phyloP scores from a whole-genome alignment of 352 stramenopile species.

The Thraustochytrium sp. region DNA sequence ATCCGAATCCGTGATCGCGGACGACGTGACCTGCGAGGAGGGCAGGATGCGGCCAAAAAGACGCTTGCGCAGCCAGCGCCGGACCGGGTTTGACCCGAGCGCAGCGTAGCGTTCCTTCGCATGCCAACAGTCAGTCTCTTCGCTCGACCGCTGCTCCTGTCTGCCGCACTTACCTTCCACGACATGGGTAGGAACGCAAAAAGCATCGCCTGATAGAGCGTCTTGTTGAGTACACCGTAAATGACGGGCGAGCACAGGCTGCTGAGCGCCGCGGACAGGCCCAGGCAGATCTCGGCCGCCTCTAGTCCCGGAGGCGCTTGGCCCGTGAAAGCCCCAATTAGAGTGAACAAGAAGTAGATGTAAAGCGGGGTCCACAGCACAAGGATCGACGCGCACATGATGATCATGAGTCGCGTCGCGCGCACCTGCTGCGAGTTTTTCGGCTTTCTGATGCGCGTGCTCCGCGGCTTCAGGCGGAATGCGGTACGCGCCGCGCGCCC shows the following conservation, averaged over 20 bases:
- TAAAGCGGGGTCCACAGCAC: conserved; percentile 23
- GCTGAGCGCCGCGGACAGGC: neutral
- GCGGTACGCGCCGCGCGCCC: neutral
- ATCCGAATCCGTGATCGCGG: too few relatives aligned
- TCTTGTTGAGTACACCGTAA: conserved; percentile 30
- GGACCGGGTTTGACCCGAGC: neutral
- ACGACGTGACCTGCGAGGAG: too few relatives aligned
- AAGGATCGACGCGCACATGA: conserved; percentile 41
- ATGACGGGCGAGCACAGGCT: conserved; percentile 32
- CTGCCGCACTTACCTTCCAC: conserved; percentile 24
- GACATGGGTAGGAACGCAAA: conserved; percentile 40
- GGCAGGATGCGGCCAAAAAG: neutral
- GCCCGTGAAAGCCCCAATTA: neutral
- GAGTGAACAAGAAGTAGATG: conserved; percentile 25
- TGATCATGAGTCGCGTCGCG: conserved; percentile 13
- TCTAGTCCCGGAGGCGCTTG: neutral
- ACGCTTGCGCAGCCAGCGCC: neutral
- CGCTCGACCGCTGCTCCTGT: neutral
- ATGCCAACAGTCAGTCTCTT: too few relatives aligned
- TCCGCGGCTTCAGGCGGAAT: too few relatives aligned
- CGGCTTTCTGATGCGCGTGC: too few relatives aligned
- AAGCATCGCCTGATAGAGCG: conserved; percentile 16
- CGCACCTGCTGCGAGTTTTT: neutral
- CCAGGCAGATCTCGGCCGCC: neutral
- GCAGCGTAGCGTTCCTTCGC: neutral